Conservation (phyloP, 2,329 filamentous ascomycete species). For the Claviceps cyperi region DNA sequence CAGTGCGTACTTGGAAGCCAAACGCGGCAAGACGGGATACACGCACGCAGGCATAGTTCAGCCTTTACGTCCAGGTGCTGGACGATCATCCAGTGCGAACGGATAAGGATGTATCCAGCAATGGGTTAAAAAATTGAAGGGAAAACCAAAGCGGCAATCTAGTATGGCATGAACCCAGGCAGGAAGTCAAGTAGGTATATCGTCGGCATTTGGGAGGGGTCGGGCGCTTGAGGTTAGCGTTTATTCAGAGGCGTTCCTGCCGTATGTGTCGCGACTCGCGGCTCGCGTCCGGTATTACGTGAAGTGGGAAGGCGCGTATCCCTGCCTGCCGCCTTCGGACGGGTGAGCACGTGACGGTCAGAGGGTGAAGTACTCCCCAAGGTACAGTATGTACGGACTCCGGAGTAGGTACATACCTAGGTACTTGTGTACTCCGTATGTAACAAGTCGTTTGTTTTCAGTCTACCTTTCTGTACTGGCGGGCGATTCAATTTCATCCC, state of each 20-base stretch:
- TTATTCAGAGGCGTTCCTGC: neutral
- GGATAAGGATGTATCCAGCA: neutral
- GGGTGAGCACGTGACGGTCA: slow-evolving; percentile 8
- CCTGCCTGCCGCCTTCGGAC: neutral
- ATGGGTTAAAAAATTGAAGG: no score
- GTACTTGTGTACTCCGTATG: no score
- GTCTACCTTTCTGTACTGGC: no score
- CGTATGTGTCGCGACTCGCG: neutral
- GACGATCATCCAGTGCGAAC: neutral
- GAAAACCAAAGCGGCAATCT: neutral
- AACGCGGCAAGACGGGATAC: slow-evolving; percentile 4
- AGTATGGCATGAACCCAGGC: neutral
- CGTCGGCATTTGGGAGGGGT: neutral
- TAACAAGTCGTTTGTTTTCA: neutral
- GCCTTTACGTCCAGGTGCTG: slow-evolving; percentile 1
- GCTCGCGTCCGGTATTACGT: neutral
- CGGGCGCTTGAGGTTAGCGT: neutral
- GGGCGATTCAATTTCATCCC: no score
- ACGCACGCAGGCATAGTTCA: slow-evolving; percentile 30
- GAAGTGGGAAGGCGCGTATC: slow-evolving; percentile 3
- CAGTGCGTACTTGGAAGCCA: neutral
- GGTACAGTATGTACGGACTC: no score
- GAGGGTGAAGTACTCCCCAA: neutral
- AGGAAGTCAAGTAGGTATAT: neutral
- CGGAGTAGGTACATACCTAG: no score